Percentiles rank a stretch among this genome's conserved stretches.
Conservation (phyloP, 106 monocot species). For the Narthecium ossifragum region DNA sequence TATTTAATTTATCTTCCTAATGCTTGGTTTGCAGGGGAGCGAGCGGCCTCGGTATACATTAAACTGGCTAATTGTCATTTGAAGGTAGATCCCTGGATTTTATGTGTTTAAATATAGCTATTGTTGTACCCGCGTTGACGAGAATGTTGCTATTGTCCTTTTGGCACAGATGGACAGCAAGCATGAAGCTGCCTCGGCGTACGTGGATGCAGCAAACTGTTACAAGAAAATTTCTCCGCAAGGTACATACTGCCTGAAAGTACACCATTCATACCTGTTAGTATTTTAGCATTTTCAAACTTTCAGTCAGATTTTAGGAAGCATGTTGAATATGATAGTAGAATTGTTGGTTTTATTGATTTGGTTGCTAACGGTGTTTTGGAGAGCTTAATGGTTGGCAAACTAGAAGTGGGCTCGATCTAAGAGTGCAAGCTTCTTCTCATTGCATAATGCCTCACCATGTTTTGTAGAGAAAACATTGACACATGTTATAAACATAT, state of each 20-base stretch:
- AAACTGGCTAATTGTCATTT: slow-evolving; percentile 59
- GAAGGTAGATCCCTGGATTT: slow-evolving; percentile 29
- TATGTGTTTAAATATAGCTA: background rate
- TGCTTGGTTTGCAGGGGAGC: slow-evolving; percentile 33
- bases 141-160: background rate
- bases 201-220: slow-evolving; percentile 68
- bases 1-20: background rate
- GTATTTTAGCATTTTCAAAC: too few species aligned
- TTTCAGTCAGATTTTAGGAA: too few species aligned
- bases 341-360: too few species aligned
- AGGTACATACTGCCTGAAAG: slow-evolving; percentile 38
- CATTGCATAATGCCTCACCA: too few species aligned
- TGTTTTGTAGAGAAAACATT: too few species aligned
- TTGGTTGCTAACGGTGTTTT: too few species aligned
- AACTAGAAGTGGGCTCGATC: too few species aligned
- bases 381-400: too few species aligned
- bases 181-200: slow-evolving; percentile 66
- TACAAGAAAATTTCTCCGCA: slow-evolving; percentile 56
- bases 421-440: too few species aligned
- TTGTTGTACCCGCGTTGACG: background rate
- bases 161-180: slow-evolving; percentile 51
- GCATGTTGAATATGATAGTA: too few species aligned
- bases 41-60: slow-evolving; percentile 49
- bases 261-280: too few species aligned
- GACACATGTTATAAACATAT: too few species aligned